phyloP scores from a whole-genome alignment of 768 basidiomycete genomes.

The Podaxis rugospora region DNA sequence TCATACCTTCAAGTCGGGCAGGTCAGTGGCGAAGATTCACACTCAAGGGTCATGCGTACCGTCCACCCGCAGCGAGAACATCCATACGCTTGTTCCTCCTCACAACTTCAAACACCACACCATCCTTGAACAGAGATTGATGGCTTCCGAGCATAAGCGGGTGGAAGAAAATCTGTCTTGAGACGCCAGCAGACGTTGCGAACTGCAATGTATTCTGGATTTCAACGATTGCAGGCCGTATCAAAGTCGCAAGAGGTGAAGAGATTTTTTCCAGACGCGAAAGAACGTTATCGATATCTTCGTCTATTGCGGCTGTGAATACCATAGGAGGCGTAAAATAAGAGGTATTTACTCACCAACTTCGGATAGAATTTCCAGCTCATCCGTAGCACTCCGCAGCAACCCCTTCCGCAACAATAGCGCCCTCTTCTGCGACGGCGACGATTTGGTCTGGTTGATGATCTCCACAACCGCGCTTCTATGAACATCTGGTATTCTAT shows the following conservation, averaged over 20 bases:
- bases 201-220: slow-evolving; percentile 59
- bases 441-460: slow-evolving; percentile 60
- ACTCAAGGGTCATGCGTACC: slow-evolving; percentile 36
- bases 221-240: slow-evolving; percentile 53
- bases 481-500: slow-evolving; percentile 53
- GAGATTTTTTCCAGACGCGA: slow-evolving; percentile 57
- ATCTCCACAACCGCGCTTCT: slow-evolving; percentile 59
- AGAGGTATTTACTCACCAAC: slow-evolving; percentile 35
- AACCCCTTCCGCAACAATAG: slow-evolving; percentile 68
- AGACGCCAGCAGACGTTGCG: slow-evolving; percentile 58
- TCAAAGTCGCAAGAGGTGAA: slow-evolving; percentile 41
- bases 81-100: slow-evolving; percentile 62
- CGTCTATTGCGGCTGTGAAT: slow-evolving; percentile 33
- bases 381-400: slow-evolving; percentile 61
- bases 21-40: neutral
- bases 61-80: slow-evolving; percentile 76
- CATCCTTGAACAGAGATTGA: slow-evolving; percentile 63
- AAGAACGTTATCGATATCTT: slow-evolving; percentile 56
- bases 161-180: slow-evolving; percentile 58
- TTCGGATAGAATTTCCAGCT: slow-evolving; percentile 68
- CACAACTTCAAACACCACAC: slow-evolving; percentile 72
- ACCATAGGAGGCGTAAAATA: neutral
- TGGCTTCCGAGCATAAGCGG: slow-evolving; percentile 73
- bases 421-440: slow-evolving; percentile 64
- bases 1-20: slow-evolving; percentile 53